phyloP scores from a whole-genome alignment of 2,329 filamentous ascomycete species.

The Fusarium stilboides region DNA sequence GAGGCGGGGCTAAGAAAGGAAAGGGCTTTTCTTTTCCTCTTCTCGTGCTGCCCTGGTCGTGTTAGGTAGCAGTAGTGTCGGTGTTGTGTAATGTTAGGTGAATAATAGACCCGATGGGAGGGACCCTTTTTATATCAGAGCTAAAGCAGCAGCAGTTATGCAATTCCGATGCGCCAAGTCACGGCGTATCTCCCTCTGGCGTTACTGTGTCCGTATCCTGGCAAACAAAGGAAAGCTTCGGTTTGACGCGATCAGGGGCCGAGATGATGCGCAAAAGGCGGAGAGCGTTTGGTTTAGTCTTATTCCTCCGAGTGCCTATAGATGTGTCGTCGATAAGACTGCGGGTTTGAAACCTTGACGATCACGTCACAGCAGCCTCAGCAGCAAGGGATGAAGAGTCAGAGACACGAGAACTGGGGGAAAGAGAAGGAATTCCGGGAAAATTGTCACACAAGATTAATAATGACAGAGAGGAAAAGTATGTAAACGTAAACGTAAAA shows the following conservation, averaged over 20 bases:
- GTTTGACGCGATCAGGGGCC: constrained; percentile 47
- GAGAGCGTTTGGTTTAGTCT: constrained; percentile 23
- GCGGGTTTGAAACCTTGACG: constrained; percentile 37
- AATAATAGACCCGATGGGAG: constrained; percentile 10
- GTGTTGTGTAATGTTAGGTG: constrained; percentile 21
- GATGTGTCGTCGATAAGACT: constrained; percentile 22
- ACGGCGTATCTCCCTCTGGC: constrained; percentile 10
- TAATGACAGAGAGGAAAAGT: constrained; percentile 5
- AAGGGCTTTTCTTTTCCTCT: constrained; percentile 26
- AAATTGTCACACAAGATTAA: constrained; percentile 16
- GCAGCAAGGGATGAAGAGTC: constrained; percentile 32
- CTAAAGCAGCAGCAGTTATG: constrained; percentile 37
- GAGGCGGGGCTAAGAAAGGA: constrained; percentile 33
- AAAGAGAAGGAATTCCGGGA: background rate
- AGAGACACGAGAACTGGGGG: background rate
- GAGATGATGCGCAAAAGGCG: constrained; percentile 41
- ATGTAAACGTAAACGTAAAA: constrained; percentile 29
- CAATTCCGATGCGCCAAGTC: constrained; percentile 36
- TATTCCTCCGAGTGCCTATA: constrained; percentile 15
- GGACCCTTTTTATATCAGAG: constrained; percentile 45
- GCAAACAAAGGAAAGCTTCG: constrained; percentile 26
- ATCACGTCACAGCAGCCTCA: constrained; percentile 45
- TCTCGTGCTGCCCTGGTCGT: constrained; percentile 14
- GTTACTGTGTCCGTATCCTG: background rate
- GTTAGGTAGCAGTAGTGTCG: no score